phyloP scores from a whole-genome alignment of 1,139 yeast species.

The Candida sp. region DNA sequence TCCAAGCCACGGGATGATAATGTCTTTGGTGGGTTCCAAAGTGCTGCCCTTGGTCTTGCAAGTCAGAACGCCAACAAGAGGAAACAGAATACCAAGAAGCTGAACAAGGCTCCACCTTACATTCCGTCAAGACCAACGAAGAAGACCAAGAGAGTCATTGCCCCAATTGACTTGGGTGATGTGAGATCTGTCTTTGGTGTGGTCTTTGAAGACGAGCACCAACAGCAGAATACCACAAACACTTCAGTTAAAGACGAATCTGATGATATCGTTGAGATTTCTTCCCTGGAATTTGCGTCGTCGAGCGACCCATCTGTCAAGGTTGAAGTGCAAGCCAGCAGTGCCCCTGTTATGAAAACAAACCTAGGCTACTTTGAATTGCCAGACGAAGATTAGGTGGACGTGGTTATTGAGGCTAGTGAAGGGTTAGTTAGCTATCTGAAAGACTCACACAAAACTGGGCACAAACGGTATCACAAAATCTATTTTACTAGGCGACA shows the following conservation, averaged over 20 bases:
- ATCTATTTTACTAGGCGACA: no score
- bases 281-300: background rate
- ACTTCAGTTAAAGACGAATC: background rate
- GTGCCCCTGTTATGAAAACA: background rate
- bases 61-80: background rate
- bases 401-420: no score
- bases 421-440: no score
- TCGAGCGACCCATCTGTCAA: background rate
- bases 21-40: background rate
- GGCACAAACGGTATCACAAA: no score
- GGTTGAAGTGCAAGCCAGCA: background rate
- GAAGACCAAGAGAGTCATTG: no score
- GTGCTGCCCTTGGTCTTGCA: background rate
- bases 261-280: background rate
- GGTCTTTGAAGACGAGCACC: background rate
- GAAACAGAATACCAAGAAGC: background rate
- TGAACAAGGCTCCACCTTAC: constrained; percentile 31
- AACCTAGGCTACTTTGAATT: background rate
- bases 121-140: constrained; percentile 22
- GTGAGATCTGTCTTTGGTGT: no score
- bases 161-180: no score
- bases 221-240: background rate
- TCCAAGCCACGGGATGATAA: background rate
- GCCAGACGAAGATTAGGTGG: background rate
- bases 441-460: no score